Evolutionary conservation across 2,329 filamentous ascomycete species (phyloP), one percentile per base, ranked within the genome.

Genomic region (Stenocarpella maydis): DNA sequence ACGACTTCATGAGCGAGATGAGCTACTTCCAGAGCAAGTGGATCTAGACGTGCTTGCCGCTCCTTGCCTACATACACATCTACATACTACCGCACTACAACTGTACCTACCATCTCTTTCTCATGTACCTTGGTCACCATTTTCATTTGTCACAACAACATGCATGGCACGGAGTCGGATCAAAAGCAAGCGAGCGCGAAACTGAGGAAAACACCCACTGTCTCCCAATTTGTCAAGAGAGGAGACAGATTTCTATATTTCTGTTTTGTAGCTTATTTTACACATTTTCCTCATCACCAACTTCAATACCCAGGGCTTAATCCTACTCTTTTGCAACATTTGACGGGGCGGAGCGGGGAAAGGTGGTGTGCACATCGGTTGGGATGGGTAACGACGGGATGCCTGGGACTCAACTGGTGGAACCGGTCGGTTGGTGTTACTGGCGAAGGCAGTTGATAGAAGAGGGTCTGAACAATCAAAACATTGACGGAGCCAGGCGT

Each of bases 1-100:
- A 82, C 55, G 80, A 82, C 67, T 81, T 83, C 71, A 78, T 76
- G 50, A 78, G 72, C 67, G 69, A 71, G 54, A 47, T 71, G 47
- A 71, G 4, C 52, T 47, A 47, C 39, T 26, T 67, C 12, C 64
- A 58, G 64, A 49, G 52, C 64, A 55, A 47, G 41, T 67, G 64
- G 64, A 55, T 45, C 24, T 66, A 28, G 43, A 9, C 17, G 10
- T 43, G 24, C 17, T 17, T n/a, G 4, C 19, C 37, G 12, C 14
- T n/a, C 15, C 21, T 8, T 14, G n/a, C 26, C 34, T 26, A 39
- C 21, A n/a, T 41, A 26, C 53, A 58, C 8, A 41, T 9, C 34
- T 58, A 41, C 53, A 45, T 45, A 45, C 50, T 47, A 37, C 41
- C 63, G 10, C 50, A 34, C 41, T 12, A 21, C 47, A 4, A 58